Percentiles rank a stretch among this genome's conserved stretches.
phyloP scores from a whole-genome alignment of 495 filamentous ascomycete species.

The Penicillium bialowiezense region DNA sequence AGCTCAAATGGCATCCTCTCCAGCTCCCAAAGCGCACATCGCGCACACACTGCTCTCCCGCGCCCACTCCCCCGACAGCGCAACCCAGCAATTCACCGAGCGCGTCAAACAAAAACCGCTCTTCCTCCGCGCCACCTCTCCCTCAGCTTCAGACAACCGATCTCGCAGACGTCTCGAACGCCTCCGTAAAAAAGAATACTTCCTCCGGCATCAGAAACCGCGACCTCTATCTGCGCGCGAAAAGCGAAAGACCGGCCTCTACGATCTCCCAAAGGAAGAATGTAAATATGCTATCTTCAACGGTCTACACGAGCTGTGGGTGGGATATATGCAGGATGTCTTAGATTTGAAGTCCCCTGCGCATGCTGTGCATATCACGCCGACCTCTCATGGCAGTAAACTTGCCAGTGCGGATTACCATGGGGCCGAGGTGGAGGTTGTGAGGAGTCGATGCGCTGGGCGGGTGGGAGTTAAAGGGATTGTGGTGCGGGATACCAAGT shows the following conservation, averaged over 20 bases:
- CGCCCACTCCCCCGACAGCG: slow-evolving; percentile 69
- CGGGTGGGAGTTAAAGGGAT: slow-evolving; percentile 83
- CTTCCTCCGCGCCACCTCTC: slow-evolving; percentile 68
- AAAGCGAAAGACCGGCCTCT: slow-evolving; percentile 68
- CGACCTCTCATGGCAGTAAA: slow-evolving; percentile 58
- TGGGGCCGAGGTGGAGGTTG: slow-evolving; percentile 80
- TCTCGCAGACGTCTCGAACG: slow-evolving; percentile 57
- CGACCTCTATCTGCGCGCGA: slow-evolving; percentile 76
- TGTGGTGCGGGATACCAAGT: slow-evolving; percentile 83
- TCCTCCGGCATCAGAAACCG: slow-evolving; percentile 61
- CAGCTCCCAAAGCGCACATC: slow-evolving; percentile 43
- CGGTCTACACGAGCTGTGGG: slow-evolving; percentile 75
- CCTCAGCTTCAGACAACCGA: slow-evolving; percentile 60
- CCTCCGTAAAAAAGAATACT: slow-evolving; percentile 52
- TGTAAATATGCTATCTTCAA: slow-evolving; percentile 75
- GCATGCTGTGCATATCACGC: slow-evolving; percentile 43
- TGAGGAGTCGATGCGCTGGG: slow-evolving; percentile 72
- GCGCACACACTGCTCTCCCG: slow-evolving; percentile 67
- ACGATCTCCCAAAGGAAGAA: slow-evolving; percentile 65
- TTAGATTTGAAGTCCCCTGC: slow-evolving; percentile 48
- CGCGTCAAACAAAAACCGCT: slow-evolving; percentile 82
- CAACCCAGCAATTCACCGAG: slow-evolving; percentile 69
- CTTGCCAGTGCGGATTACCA: slow-evolving; percentile 85
- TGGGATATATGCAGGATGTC: slow-evolving; percentile 76
- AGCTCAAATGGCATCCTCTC: slow-evolving; percentile 26